Evolutionary conservation across 75 land plant species (phyloP), one percentile per base, ranked within the genome.

Genomic region (Selaginella tamariscina): DNA sequence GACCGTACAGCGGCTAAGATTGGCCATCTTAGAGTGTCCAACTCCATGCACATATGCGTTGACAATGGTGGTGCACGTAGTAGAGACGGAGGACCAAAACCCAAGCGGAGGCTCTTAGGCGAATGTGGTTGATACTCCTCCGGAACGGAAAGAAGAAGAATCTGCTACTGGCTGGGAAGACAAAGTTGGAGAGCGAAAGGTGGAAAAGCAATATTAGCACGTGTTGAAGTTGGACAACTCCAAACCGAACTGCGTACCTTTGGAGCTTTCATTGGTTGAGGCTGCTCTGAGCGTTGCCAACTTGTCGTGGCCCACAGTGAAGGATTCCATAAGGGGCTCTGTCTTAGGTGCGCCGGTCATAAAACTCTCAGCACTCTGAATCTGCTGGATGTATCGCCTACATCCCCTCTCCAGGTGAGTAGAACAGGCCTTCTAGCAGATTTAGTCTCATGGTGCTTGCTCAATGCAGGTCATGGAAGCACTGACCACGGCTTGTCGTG

Each of bases 191-290:
- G 88, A 84, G 70, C 85, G 66, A 91, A 95, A 65, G 68, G 87
- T 60, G 99, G 87, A 67, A 85, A 82, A 27, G 96, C 96, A 73
- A 83, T 95, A 54, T 82, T 95, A 57, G 86, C 99, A 29, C 75
- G 89, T 5, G 65, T 95, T 79, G 99, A 95, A 73, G 83, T 95
- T 77, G 99, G 99, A 56, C 99, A 95, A 77, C 75, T 90, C 55
- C 32, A 83, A 88, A 31, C 91, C 99, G 39, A 49, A 60, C 21
- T 70, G 81, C 54, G 78, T 82, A 39, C 96, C 96, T 29, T 28
- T 74, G 54, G 99, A 95, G 70, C 81, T 95, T 57, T 13, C 70
- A 24, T 73, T 87, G 63, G 86, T 85, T 28, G 96, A 95, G 75
- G 79, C 80, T 73, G 88, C 96, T 70, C 74, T 85, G 32, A 85